Evolutionary conservation across 1,284 basidiomycete species (phyloP), one percentile per base, ranked within the genome.

Genomic region (Ustilago cynodontis): DNA sequence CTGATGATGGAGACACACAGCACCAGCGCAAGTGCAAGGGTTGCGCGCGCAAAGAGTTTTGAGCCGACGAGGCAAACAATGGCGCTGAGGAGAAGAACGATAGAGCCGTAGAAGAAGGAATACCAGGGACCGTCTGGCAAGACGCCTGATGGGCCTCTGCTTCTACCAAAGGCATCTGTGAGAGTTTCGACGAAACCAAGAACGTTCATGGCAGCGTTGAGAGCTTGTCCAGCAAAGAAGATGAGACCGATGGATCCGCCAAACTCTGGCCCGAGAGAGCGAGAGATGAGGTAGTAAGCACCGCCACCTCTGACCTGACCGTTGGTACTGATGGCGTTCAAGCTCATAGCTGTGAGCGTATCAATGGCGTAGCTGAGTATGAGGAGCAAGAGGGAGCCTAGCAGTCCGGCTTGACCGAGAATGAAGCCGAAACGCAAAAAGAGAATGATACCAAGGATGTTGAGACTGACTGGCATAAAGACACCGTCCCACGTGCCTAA

Each of bases 371-470:
- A 85, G 61, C 81, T 84, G 43, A 81, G 28, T 7, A 80, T 26
- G 18, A 85, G 71, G 16, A 85, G 75, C 14, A 82, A 69, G 45
- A 85, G 62, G 3, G 84, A 59, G 31, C 84, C 84, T 1, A 85
- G 62, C 50, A 85, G 65, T 18, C 84, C 84, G 2, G 81, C 82
- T 63, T 85, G 84, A 3, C 84, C 84, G 3, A 85, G 67, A 52
- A 85, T 80, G 62, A 85, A 85, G 24, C 84, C 84, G 60, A 85
- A 85, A 51, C 84, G 82, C 37, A 85, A 63, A 53, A 85, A 85
- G 62, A 85, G 72, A 41, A 85, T 85, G 68, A 85, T 84, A 43
- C 84, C 83, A 31, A 85, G 67, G 52, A 85, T 84, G 71, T 85
- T 85, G 49, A 85, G 79, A 64, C 81, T 82, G 71, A 85, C 83